Base-by-base conservation (phyloP, 108 stramenopile genomes). In the Nannochloropsis salina region DNA sequence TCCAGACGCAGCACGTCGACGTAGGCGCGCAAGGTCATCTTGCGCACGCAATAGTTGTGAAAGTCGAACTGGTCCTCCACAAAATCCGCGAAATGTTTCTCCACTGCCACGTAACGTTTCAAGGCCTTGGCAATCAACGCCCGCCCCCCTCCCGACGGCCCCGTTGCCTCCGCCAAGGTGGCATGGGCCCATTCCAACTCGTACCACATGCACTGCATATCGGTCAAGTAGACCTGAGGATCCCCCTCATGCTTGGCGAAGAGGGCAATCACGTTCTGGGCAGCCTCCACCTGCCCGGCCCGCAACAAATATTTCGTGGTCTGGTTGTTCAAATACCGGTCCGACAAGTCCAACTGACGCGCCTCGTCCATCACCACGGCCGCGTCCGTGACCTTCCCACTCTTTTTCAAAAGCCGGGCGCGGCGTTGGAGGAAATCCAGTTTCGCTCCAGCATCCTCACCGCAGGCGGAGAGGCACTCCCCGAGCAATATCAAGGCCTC, bases 21-120 rank as follows among this genome's bases (percentile, higher is more conserved):
- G 90, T 99, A 99, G 1, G 97, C 92, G 61, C 97, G 93, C 42
- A 99, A 90, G 8, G 97, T 99, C 31, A 94, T 94, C 93, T 97
- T 98, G 80, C 97, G 95, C 85, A 98, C 87, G 89, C 97, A 98
- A 87, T 98, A 99, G 45, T 92, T 90, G 93, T 99, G 98, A 88
- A 99, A 98, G 92, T 99, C 98, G 84, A 99, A 97, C 89, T 98
- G 97, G 92, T 99, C 98, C 84, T 98, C 97, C 81, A 95, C 93
- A 51, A 96, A 95, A 89, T 97, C 97, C 51, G 94, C 94, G 86
- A 97, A 99, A 87, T 99, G 98, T 86, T 97, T 94, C 20, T 95
- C 92, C 10, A 98, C 95, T 81, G 93, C 92, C 74, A 90, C 11
- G 22, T 83, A 86, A 21, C 83, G 95, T 86, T 97, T 95, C 47